phyloP scores from a whole-genome alignment of 352 stramenopile species.

The Phytophthora capsici region DNA sequence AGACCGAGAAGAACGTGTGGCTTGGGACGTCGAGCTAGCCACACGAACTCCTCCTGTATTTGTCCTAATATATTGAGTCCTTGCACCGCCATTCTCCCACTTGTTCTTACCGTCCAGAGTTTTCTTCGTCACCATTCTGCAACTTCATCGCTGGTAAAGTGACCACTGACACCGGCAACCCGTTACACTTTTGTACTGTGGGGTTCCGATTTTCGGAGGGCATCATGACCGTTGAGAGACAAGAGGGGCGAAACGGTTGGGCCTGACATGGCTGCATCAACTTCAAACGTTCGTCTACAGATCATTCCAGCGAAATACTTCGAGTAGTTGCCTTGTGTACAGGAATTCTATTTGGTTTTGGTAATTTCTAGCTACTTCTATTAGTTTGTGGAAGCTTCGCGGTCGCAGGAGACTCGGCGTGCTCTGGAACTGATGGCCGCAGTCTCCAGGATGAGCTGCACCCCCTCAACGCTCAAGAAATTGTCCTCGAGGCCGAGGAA shows the following conservation, averaged over 20 bases:
- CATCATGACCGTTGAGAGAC: no score
- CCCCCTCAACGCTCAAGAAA: conserved; percentile 68
- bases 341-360: conserved; percentile 25
- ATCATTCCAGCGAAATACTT: background rate
- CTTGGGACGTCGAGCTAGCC: conserved; percentile 3
- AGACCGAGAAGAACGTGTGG: conserved; percentile 12
- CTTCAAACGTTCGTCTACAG: conserved; percentile 24
- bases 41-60: conserved; percentile 16
- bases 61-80: conserved; percentile 40
- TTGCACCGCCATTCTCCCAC: conserved; percentile 9
- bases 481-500: conserved; percentile 87
- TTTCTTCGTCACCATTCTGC: background rate
- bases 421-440: conserved; percentile 48
- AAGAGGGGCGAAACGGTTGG: no score
- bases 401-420: conserved; percentile 60
- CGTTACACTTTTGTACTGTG: background rate
- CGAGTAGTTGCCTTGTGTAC: conserved; percentile 17
- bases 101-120: background rate
- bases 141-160: conserved; percentile 2
- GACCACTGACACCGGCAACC: background rate
- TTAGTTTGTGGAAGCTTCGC: conserved; percentile 20
- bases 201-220: no score
- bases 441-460: conserved; percentile 68
- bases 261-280: background rate
- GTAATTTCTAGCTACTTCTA: conserved; percentile 24